Conservation (phyloP, 495 filamentous ascomycete genomes). For the Chlorociboria aeruginascens region DNA sequence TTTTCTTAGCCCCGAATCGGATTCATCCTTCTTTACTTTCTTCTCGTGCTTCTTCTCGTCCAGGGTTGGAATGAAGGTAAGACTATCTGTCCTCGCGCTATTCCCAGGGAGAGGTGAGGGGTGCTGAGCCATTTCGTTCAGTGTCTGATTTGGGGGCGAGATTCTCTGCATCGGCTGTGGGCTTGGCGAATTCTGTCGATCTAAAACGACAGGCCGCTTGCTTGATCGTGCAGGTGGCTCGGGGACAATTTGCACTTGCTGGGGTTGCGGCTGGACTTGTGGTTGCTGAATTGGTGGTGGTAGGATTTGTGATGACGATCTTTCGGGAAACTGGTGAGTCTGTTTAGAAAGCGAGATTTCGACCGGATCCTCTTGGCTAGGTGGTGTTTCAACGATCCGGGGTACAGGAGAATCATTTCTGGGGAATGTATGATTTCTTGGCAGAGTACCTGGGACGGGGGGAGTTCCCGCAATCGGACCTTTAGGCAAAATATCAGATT, state of each 20-base stretch:
- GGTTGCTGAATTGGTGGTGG: conserved; percentile 19
- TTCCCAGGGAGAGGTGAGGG: conserved; percentile 62
- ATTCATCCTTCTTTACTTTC: conserved; percentile 45
- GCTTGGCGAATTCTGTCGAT: conserved; percentile 19
- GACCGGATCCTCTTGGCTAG: conserved; percentile 33
- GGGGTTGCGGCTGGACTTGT: conserved; percentile 29
- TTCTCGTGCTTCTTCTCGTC: conserved; percentile 60
- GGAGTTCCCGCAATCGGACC: not conserved
- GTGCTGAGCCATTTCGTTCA: conserved; percentile 47
- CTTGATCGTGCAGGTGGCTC: conserved; percentile 38
- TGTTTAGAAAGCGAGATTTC: conserved; percentile 4
- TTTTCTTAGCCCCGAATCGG: conserved; percentile 42
- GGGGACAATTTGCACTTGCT: conserved; percentile 16
- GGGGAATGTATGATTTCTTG: conserved; percentile 15
- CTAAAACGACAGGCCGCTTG: conserved; percentile 28
- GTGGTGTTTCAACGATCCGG: conserved; percentile 58
- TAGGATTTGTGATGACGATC: conserved; percentile 44
- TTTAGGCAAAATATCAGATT: not conserved
- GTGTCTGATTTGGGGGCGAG: conserved; percentile 22
- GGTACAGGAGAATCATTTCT: conserved; percentile 36
- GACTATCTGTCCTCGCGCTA: conserved; percentile 57
- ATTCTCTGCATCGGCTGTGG: conserved; percentile 4
- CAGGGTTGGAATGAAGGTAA: conserved; percentile 77
- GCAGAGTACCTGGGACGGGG: conserved; percentile 4
- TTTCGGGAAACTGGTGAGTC: conserved; percentile 29